Evolutionary conservation across 139 green algal genomes (phyloP), one percentile per base, ranked within the genome.

Genomic region (Coelastrella sp.): DNA sequence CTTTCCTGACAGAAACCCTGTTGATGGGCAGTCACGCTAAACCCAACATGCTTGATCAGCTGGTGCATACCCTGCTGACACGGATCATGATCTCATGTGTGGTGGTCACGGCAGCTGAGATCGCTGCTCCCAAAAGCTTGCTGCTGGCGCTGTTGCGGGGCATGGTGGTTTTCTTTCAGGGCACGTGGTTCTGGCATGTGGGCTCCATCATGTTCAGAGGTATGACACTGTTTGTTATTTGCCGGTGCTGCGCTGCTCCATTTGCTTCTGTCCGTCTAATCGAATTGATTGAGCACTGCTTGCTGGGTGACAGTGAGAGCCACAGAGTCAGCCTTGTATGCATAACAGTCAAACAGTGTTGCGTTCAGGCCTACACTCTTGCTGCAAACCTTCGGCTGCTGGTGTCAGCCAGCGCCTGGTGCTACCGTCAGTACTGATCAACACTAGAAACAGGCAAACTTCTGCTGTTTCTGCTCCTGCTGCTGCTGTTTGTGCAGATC

Each of bases 121-220:
- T 90, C 47, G 85, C 59, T n/a, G 73, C 59, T 11, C 85, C 73
- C 5, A 47, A 61, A 8, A 90, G 74, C 73, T 19, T 90, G 73
- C 58, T 90, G 85, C 59, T 90, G 73, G 85, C 85, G n/a, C 22
- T 90, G 74, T 23, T 90, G 58, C 22, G 74, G 0, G 59, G 19
- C 73, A 90, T 90, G 85, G 20, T 74, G 85, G 85, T 90, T 0
- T 83, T 90, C 23, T 83, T 90, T 22, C 85, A 90, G 23, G 85
- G 85, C 74, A 90, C 85, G 0, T 90, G 85, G 85, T 90, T 90
- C 85, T 90, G 85, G 85, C 85, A 90, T 32, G 85, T 90, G 3
- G 85, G 85, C 11, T 61, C 73, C 4, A 90, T 90, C 59, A 77
- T 90, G 85, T 90, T 90, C 20, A 84, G 14, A 54, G 57, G 85